phyloP scores from a whole-genome alignment of 75 land plant species.

The Adiantum capillusveneris region DNA sequence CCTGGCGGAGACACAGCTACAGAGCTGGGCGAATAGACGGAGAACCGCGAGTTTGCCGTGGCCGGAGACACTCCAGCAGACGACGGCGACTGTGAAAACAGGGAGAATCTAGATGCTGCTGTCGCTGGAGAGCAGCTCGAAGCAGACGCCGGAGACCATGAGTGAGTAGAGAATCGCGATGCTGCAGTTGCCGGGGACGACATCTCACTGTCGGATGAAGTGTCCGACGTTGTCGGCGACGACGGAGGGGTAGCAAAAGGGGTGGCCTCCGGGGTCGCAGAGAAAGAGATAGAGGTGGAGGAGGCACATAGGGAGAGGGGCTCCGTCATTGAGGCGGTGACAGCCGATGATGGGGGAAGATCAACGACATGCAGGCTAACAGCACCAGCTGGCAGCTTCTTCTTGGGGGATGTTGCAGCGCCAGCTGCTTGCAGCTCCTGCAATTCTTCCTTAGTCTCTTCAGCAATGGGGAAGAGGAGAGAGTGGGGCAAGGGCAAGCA shows the following conservation, averaged over 20 bases:
- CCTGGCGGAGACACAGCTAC: not conserved
- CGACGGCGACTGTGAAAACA: not conserved
- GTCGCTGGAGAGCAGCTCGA: not conserved
- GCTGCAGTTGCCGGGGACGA: not conserved
- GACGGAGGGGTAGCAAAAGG: not conserved
- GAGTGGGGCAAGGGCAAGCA: no score
- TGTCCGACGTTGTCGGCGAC: not conserved
- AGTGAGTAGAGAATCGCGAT: not conserved
- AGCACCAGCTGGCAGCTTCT: not conserved
- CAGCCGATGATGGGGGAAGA: no score
- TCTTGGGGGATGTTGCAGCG: not conserved
- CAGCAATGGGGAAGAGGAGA: constrained; percentile 1
- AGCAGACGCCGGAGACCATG: not conserved
- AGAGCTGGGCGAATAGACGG: not conserved
- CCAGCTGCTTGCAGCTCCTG: not conserved
- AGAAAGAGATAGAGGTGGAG: no score
- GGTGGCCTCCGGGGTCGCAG: not conserved
- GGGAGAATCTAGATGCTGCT: not conserved
- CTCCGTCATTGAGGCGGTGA: no score
- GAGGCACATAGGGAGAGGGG: no score
- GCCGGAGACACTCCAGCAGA: no score
- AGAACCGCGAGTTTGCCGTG: not conserved
- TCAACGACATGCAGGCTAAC: not conserved
- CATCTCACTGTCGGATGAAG: not conserved
- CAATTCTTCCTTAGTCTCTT: constrained; percentile 4